Percentiles rank a stretch among this genome's conserved stretches.
Evolutionary conservation across 495 filamentous ascomycete genomes (phyloP).

Genomic region (Margaritispora aquatica): DNA sequence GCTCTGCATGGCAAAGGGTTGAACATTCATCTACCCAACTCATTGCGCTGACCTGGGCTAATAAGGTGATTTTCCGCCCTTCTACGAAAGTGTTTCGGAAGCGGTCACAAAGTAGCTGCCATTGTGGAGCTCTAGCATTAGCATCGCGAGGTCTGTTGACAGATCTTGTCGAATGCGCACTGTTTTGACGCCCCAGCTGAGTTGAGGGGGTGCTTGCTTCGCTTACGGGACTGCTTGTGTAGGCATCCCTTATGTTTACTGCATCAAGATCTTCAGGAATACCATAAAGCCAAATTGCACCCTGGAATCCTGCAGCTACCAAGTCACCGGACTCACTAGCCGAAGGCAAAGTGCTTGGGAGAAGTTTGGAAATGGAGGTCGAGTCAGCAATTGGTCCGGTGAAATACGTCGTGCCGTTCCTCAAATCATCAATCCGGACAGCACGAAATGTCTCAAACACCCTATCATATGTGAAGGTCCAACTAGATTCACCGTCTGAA

Average conservation of each 20-base stretch:
- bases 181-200: slow-evolving; percentile 21
- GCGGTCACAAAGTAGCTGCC: slow-evolving; percentile 64
- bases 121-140: slow-evolving; percentile 46
- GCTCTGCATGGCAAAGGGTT: slow-evolving; percentile 41
- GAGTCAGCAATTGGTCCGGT: slow-evolving; percentile 55
- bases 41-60: slow-evolving; percentile 51
- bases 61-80: slow-evolving; percentile 49
- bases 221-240: slow-evolving; percentile 19
- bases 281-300: slow-evolving; percentile 74
- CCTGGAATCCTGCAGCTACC: slow-evolving; percentile 68
- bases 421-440: slow-evolving; percentile 64
- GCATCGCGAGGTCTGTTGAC: slow-evolving; percentile 10
- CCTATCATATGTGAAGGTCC: slow-evolving; percentile 75
- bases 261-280: slow-evolving; percentile 68
- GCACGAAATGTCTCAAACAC: slow-evolving; percentile 72
- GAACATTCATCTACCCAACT: slow-evolving; percentile 54
- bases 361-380: slow-evolving; percentile 35
- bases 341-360: slow-evolving; percentile 64
- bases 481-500: slow-evolving; percentile 64
- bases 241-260: slow-evolving; percentile 10
- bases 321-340: slow-evolving; percentile 64
- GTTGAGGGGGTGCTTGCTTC: slow-evolving; percentile 27
- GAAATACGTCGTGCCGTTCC: slow-evolving; percentile 76
- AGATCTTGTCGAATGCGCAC: slow-evolving; percentile 19
- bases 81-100: slow-evolving; percentile 56